These are phyloP conservation scores for Suillus sp. DNA, from an alignment of 768 basidiomycete genomes.

Conservation along the genomic window DNA sequence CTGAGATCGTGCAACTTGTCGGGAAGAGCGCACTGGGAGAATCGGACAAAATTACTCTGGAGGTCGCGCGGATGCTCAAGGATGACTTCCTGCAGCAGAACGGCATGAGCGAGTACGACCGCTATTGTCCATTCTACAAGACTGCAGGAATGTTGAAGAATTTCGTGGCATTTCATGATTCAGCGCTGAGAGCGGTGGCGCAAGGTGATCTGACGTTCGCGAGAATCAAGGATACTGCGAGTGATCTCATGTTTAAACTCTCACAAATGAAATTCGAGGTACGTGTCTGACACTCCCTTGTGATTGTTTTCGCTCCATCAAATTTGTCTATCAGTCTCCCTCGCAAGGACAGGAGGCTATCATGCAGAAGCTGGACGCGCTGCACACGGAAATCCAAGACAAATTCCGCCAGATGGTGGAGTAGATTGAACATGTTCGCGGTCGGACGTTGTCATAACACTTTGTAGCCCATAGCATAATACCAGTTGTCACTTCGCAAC, in stretches of 20 bases:
- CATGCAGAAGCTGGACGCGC: constrained; percentile 76
- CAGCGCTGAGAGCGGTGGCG: constrained; percentile 83
- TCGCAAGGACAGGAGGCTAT: constrained; percentile 87
- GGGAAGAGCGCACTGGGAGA: constrained; percentile 98
- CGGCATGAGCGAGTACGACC: constrained; percentile 97
- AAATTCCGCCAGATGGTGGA: constrained; percentile 88
- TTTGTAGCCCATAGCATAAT: constrained; percentile 30
- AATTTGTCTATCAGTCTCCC: constrained; percentile 61
- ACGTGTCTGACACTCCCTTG: constrained; percentile 24
- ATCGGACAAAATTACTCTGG: constrained; percentile 96
- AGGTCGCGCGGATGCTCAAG: constrained; percentile 96
- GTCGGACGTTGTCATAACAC: neutral
- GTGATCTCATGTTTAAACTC: constrained; percentile 94
- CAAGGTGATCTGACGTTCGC: constrained; percentile 83
- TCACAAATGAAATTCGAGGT: constrained; percentile 99
- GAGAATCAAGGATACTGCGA: constrained; percentile 82
- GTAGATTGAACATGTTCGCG: constrained; percentile 38
- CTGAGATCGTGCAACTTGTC: constrained; percentile 99
- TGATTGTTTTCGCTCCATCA: neutral
- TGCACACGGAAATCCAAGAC: constrained; percentile 87
- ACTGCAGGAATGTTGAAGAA: constrained; percentile 94
- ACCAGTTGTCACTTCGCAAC: constrained; percentile 11
- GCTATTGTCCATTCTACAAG: constrained; percentile 99
- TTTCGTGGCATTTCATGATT: constrained; percentile 92
- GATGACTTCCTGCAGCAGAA: constrained; percentile 98